These are phyloP conservation scores for Termitomyces sp. DNA, from an alignment of 768 basidiomycete genomes.

Conservation along the genomic window DNA sequence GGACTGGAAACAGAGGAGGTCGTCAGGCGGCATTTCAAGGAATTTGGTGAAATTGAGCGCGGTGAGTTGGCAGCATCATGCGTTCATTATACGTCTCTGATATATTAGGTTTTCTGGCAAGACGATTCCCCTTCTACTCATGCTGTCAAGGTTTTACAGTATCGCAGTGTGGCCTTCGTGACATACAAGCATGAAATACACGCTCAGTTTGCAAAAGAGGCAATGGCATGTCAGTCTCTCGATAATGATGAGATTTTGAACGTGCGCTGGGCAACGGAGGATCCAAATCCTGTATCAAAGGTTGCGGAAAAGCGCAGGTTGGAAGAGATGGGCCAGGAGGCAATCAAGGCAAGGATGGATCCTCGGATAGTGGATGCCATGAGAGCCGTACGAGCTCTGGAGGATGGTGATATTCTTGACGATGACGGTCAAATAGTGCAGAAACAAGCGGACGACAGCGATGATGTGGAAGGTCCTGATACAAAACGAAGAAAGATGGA, in stretches of 20 bases:
- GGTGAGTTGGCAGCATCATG: slow-evolving; percentile 45
- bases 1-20: slow-evolving; percentile 91
- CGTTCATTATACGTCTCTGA: neutral
- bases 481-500: slow-evolving; percentile 30
- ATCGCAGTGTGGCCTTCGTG: slow-evolving; percentile 95
- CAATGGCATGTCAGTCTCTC: slow-evolving; percentile 97
- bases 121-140: slow-evolving; percentile 22
- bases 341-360: slow-evolving; percentile 81
- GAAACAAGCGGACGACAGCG: slow-evolving; percentile 19
- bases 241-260: slow-evolving; percentile 98
- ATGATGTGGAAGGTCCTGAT: slow-evolving; percentile 30
- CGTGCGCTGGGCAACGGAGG: slow-evolving; percentile 98
- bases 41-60: slow-evolving; percentile 91
- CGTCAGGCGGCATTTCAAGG: slow-evolving; percentile 86
- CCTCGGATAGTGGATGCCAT: slow-evolving; percentile 87
- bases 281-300: slow-evolving; percentile 92
- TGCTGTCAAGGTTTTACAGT: slow-evolving; percentile 84
- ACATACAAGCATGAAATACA: slow-evolving; percentile 83
- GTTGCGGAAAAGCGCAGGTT: slow-evolving; percentile 79
- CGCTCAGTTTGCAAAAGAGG: slow-evolving; percentile 96
- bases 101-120: neutral
- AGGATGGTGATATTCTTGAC: slow-evolving; percentile 62
- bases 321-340: slow-evolving; percentile 80
- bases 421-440: slow-evolving; percentile 31
- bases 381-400: slow-evolving; percentile 78